Base-by-base conservation (phyloP, 768 basidiomycete genomes). In the Mycena galericulata region DNA sequence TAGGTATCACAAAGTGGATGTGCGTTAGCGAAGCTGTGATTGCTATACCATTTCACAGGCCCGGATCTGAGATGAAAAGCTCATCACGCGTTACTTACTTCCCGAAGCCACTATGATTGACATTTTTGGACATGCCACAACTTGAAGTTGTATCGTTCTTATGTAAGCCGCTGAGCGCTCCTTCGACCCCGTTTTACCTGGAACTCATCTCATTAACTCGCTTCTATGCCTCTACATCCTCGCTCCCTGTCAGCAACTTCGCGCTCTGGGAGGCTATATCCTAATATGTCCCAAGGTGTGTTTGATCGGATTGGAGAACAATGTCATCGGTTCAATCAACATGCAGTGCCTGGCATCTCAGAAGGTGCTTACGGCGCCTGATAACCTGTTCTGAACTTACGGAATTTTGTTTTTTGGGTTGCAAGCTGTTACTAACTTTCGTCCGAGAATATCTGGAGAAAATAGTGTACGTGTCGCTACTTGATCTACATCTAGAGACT, bases 331-430 rank as follows among this genome's bases (percentile, higher is more conserved):
- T 34, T 61, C 40, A 53, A 46, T 24, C 65, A 30, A 51, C 22
- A 40, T n/a, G n/a, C n/a, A n/a, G n/a, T n/a, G n/a, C 56, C 29
- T 15, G 45, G 40, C 26, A 51, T 60, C 46, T 18, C 45, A 34
- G 10, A 50, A 56, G 36, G 59, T 59, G 46, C 29, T 36, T 43
- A 24, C 51, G 30, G 34, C 47, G 61, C 54, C 62, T 68, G 67
- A 68, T 68, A 68, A 58, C 54, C 61, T 62, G 66, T 62, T 56
- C 65, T 59, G 38, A 62, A 68, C 62, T 68, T 68, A 63, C 55
- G 49, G 55, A 38, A 59, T 32, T 22, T 34, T 56, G 34, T 32
- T 57, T 54, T n/a, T 45, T n/a, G 14, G 30, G 9, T 56, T 53
- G 57, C 46, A 63, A 38, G 50, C 41, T 29, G 27, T 27, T 34